These are phyloP conservation scores for Myriosclerotinia scirpicola DNA, from an alignment of 2,329 filamentous ascomycete genomes.

Conservation along the genomic window DNA sequence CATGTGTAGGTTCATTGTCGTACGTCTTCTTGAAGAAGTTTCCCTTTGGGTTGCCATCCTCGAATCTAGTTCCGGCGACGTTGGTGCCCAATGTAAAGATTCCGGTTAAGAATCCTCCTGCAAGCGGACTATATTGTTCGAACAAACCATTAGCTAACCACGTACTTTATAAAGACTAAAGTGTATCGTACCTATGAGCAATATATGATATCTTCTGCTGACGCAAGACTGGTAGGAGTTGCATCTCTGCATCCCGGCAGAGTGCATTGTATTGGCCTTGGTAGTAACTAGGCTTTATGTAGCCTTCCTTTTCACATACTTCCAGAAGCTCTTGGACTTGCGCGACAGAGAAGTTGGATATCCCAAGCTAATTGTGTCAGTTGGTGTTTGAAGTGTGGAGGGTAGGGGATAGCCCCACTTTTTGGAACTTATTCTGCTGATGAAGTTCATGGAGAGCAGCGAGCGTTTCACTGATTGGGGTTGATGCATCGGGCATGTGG, in stretches of 20 bases:
- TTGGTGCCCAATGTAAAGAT: not conserved
- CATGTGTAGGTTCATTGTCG: not conserved
- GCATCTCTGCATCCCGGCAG: slow-evolving; percentile 2
- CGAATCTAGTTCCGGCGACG: not conserved
- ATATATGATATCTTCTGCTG: slow-evolving; percentile 18
- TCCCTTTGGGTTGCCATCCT: not conserved
- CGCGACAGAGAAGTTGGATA: slow-evolving; percentile 15
- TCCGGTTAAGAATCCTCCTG: not conserved
- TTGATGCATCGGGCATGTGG: slow-evolving; percentile 1
- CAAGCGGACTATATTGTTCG: slow-evolving; percentile 1
- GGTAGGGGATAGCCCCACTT: not conserved
- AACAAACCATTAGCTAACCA: not conserved
- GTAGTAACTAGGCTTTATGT: slow-evolving; percentile 7
- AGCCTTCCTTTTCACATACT: not conserved
- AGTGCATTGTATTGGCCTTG: slow-evolving; percentile 11
- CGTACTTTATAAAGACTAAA: not conserved
- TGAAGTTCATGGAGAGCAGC: slow-evolving; percentile 14
- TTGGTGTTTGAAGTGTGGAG: not conserved
- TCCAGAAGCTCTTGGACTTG: not conserved
- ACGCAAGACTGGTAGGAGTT: not conserved
- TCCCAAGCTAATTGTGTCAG: slow-evolving; percentile 4
- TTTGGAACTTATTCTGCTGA: slow-evolving; percentile 10
- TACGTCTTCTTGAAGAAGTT: not conserved
- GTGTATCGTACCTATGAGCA: slow-evolving; percentile 1
- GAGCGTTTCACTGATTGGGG: slow-evolving; percentile 6